Evolutionary conservation across 108 stramenopile species (phyloP).

Genomic region (Aurantiochytrium sp.): DNA sequence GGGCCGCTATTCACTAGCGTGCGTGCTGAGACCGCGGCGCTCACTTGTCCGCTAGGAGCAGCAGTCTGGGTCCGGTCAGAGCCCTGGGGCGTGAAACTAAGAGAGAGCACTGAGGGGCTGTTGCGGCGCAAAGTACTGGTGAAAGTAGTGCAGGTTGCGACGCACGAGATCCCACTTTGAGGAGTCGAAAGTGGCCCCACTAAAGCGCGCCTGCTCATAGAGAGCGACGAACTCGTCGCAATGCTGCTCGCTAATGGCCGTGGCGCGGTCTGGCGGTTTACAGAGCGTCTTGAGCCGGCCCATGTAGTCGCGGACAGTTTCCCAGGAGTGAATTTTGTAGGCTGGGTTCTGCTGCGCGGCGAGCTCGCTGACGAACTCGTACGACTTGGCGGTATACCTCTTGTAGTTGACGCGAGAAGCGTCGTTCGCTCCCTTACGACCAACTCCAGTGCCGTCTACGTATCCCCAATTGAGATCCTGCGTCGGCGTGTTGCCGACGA

Average conservation of each 20-base stretch:
- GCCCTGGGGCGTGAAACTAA: no score
- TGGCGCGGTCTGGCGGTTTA: neutral
- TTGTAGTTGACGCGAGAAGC: neutral
- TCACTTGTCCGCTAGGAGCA: no score
- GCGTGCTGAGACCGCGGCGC: no score
- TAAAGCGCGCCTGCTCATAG: neutral
- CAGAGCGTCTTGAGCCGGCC: neutral
- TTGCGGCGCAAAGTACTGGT: conserved; percentile 4
- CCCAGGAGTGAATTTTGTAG: neutral
- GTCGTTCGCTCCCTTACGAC: neutral
- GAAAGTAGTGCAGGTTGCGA: neutral
- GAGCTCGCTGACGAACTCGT: neutral
- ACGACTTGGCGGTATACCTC: neutral
- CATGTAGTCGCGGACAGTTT: conserved; percentile 14
- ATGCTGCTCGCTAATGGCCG: neutral
- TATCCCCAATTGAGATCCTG: conserved; percentile 5
- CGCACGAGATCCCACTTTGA: conserved; percentile 21
- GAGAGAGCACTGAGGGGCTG: no score
- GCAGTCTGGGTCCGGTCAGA: no score
- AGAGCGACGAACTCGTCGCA: neutral
- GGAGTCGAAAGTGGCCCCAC: neutral
- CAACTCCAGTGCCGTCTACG: neutral
- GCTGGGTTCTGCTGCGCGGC: neutral
- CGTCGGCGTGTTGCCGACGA: neutral
- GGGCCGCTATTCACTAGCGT: no score